Evolutionary conservation across 345 rosid species (phyloP), one percentile per base, ranked within the genome.

Genomic region (Gossypioides kirkii): DNA sequence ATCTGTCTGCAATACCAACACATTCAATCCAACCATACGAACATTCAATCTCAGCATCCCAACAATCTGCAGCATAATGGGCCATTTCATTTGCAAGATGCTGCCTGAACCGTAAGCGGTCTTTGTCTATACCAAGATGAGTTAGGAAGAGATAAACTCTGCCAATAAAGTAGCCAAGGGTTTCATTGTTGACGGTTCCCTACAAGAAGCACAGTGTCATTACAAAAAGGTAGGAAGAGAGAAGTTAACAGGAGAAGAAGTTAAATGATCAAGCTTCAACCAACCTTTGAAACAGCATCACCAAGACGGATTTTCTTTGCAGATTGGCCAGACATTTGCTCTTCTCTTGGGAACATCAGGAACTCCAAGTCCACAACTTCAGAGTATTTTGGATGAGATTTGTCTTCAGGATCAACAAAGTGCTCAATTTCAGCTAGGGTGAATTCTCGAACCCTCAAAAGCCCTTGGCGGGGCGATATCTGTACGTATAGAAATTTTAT

Each of bases 401-500:
- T 94, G 76, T 90, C 87, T 76, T 94, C 97, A 41, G 98, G 98
- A 81, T 94, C 98, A 55, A 94, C 98, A 73, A 94, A 94, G 71
- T 94, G 98, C 81, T 94, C 98, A 71, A 94, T 94, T 78, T 94
- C 98, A 14, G 98, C 98, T 8, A 94, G 78, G 10, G 98, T 94
- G 80, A 94, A 94, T 78, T 94, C 98, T 38, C 98, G 97, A 63
- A 90, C 98, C 78, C 98, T 83, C 41, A 94, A 74, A 75, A 92
- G 98, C 54, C 98, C 98, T 89, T 94, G 98, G 50, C 98, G 98
- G 74, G 98, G 98, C 82, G 98, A 89, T 67, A 94, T 94, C 98
- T 92, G 82, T 28, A 59, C 54, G 14, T 28, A 61, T 20, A 20
- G 46, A 43, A 58, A 55, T 66, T 70, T 6, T 36, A 74, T 70